Evolutionary conservation across 495 filamentous ascomycete species (phyloP), one percentile per base, ranked within the genome.

Genomic region (Aspergillus sclerotiicarbonarius): DNA sequence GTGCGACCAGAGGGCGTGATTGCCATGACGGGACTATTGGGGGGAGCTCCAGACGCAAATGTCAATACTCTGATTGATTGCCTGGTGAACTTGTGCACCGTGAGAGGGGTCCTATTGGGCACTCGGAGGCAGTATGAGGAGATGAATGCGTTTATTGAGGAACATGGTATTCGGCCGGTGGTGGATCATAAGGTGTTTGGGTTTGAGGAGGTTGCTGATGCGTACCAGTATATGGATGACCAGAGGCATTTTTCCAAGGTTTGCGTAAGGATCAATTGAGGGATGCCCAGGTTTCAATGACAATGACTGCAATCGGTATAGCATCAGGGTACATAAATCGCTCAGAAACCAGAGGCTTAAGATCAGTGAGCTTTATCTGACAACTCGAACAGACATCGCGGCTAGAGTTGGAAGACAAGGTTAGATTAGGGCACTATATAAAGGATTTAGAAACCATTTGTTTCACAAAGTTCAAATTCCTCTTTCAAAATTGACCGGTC

Each of bases 181-280:
- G 57, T 88, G 15, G 84, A 88, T 63, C 60, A 79, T 61, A 76
- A 66, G 64, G 66, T 79, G 5, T 88, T 87, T 60, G 63, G 59
- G 0, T 68, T 87, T 12, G 81, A 80, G 8, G 66, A 80, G 60
- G 53, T 66, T 0, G 80, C 72, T 63, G 78, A 85, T 43, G 72
- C 72, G 4, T 75, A 69, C 59, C 56, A 63, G 53, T 65, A 67
- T 59, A 57, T 86, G 79, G 85, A 76, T 78, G 78, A 76, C 16
- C 74, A 86, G 70, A 84, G 81, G 65, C 88, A 91, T 65, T 84
- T 89, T 65, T 87, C 87, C 13, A 91, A 90, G 74, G 60, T 90
- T 21, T 72, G 67, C 8, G 83, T 89, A 61, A 79, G 77, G 67
- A 83, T 88, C 56, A 68, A 77, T 53, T 78, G 48, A 54, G 25